Evolutionary conservation across 2,329 filamentous ascomycete species (phyloP).

Genomic region (Alternaria arborescens): DNA sequence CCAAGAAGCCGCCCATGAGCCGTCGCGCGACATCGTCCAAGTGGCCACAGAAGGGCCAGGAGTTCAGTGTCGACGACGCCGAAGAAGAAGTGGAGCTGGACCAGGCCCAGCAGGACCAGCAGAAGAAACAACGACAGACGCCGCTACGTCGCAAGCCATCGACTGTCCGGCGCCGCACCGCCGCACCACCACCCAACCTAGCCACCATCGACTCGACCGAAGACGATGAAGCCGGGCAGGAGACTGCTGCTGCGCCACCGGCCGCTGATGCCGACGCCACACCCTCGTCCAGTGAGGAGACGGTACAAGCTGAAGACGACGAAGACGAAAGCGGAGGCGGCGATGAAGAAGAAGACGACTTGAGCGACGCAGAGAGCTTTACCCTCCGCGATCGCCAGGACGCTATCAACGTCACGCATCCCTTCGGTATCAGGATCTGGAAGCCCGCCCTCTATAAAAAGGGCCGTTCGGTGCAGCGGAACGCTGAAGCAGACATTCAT

Average conservation of each 20-base stretch:
- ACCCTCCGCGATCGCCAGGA: constrained; percentile 96
- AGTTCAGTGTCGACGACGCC: constrained; percentile 93
- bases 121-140: constrained; percentile 44
- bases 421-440: constrained; percentile 98
- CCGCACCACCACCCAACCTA: constrained; percentile 56
- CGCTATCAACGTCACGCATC: constrained; percentile 98
- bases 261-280: constrained; percentile 34
- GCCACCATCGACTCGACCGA: constrained; percentile 60
- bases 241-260: constrained; percentile 31
- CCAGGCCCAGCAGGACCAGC: constrained; percentile 52
- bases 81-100: constrained; percentile 80
- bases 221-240: constrained; percentile 58
- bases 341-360: constrained; percentile 74
- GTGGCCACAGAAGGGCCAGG: constrained; percentile 79
- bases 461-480: constrained; percentile 93
- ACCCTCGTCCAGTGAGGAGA: constrained; percentile 52
- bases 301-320: constrained; percentile 40
- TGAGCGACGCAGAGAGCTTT: constrained; percentile 96
- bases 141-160: constrained; percentile 60
- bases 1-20: constrained; percentile 76
- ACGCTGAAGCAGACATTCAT: constrained; percentile 95
- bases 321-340: constrained; percentile 57
- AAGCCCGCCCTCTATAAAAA: constrained; percentile 99
- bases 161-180: constrained; percentile 60
- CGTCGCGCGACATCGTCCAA: constrained; percentile 78